Percentiles rank a stretch among this genome's conserved stretches.
phyloP scores from a whole-genome alignment of 352 stramenopile genomes.

The Thraustochytrium sp. region DNA sequence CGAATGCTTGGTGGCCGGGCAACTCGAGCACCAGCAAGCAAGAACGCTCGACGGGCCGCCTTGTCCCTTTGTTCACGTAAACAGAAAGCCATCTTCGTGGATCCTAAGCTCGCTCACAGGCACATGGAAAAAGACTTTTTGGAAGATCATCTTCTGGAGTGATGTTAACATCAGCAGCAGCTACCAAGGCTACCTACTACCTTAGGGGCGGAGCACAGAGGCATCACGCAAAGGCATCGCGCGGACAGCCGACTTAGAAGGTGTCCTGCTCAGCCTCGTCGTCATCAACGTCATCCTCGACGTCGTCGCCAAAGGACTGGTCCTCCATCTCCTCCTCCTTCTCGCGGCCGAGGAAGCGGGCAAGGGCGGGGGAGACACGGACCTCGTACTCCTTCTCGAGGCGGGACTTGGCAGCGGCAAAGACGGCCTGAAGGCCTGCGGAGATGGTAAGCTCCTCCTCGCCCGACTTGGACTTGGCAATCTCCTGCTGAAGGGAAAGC shows the following conservation, averaged over 20 bases:
- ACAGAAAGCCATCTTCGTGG: no score
- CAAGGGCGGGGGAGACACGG: not conserved
- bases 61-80: no score
- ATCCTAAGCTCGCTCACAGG: no score
- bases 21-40: no score
- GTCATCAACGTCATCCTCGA: not conserved
- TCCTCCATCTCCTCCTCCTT: slow-evolving; percentile 23
- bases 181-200: no score
- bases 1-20: no score
- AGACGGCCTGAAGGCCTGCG: slow-evolving; percentile 27
- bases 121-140: no score
- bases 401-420: slow-evolving; percentile 1
- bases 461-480: slow-evolving; percentile 24
- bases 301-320: not conserved
- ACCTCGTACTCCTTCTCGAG: slow-evolving; percentile 29
- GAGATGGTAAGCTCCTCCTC: slow-evolving; percentile 37
- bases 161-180: no score
- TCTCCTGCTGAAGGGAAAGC: not conserved
- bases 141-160: no score
- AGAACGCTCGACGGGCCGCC: no score
- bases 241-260: not conserved
- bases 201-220: no score
- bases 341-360: slow-evolving; percentile 25
- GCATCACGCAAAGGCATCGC: no score
- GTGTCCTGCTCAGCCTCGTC: not conserved